These are phyloP conservation scores for Funneliformis mosseae DNA, from an alignment of 192 early-diverging fungal genomes.

Conservation along the genomic window DNA sequence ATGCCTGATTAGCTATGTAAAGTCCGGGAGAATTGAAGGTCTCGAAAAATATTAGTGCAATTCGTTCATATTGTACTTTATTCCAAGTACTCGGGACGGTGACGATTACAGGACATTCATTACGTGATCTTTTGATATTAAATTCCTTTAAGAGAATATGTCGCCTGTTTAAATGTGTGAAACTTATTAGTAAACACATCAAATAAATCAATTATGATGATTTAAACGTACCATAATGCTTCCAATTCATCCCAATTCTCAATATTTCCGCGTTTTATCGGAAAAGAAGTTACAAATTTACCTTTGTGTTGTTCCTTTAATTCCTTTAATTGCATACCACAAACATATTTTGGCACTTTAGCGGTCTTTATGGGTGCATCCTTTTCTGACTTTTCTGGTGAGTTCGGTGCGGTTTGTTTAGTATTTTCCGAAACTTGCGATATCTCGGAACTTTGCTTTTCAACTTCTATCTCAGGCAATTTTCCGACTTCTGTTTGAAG, in stretches of 20 bases:
- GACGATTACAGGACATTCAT: conserved; percentile 77
- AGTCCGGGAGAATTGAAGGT: conserved; percentile 84
- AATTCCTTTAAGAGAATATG: conserved; percentile 81
- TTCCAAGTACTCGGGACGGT: conserved; percentile 83
- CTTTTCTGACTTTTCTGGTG: conserved; percentile 6
- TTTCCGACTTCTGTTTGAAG: conserved; percentile 22
- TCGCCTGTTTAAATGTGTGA: conserved; percentile 48
- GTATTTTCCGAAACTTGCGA: conserved; percentile 15
- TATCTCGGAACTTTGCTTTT: conserved; percentile 24
- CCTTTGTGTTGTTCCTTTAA: conserved; percentile 35
- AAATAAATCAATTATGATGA: conserved; percentile 11
- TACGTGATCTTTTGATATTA: conserved; percentile 70
- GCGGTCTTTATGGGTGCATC: conserved; percentile 25
- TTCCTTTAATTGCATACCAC: conserved; percentile 34
- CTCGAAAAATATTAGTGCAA: conserved; percentile 92
- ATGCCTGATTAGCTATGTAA: conserved; percentile 80
- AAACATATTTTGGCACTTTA: conserved; percentile 40
- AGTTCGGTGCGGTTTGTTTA: not conserved
- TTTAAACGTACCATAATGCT: conserved; percentile 60
- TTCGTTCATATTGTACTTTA: conserved; percentile 74
- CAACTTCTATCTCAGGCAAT: conserved; percentile 40
- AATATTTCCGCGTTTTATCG: conserved; percentile 63
- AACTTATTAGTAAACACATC: not conserved
- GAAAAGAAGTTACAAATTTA: conserved; percentile 44
- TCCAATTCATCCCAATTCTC: conserved; percentile 74